Conservation (phyloP, 257 asterid species). For the Cruciata laevipes region DNA sequence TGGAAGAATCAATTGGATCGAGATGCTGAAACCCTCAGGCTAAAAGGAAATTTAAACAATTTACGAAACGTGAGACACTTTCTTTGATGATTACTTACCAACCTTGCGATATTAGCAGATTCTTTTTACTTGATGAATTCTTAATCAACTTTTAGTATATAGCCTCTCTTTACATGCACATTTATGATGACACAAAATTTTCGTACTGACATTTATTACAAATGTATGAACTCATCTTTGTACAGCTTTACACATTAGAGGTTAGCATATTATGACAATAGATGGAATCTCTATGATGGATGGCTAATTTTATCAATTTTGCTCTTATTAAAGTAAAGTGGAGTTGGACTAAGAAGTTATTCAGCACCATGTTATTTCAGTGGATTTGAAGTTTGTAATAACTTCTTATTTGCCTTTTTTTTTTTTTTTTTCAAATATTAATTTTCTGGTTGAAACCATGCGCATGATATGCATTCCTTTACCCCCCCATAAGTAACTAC, state of each 20-base stretch:
- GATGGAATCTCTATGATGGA: neutral
- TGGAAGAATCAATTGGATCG: slow-evolving; percentile 86
- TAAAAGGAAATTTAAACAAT: slow-evolving; percentile 64
- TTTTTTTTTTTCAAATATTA: too few species aligned
- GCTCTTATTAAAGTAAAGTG: neutral
- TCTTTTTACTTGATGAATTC: neutral
- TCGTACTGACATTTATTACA: neutral
- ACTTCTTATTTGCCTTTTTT: neutral
- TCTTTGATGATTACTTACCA: neutral
- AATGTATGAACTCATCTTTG: neutral
- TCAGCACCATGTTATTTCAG: neutral
- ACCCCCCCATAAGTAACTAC: neutral
- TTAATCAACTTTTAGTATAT: neutral
- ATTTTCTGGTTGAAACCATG: too few species aligned
- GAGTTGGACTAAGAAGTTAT: neutral
- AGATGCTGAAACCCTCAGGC: slow-evolving; percentile 75
- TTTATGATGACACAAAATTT: neutral
- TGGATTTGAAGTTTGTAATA: neutral
- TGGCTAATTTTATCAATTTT: neutral
- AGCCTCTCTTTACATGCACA: neutral
- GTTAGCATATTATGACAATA: neutral
- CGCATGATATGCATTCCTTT: neutral
- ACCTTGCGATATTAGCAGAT: neutral
- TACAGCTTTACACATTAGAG: too few species aligned
- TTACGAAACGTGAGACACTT: slow-evolving; percentile 59